Percentiles rank a stretch among this genome's conserved stretches.
These are phyloP conservation scores for Clohesyomyces aquaticus DNA, from an alignment of 495 filamentous ascomycete genomes.

Conservation along the genomic window DNA sequence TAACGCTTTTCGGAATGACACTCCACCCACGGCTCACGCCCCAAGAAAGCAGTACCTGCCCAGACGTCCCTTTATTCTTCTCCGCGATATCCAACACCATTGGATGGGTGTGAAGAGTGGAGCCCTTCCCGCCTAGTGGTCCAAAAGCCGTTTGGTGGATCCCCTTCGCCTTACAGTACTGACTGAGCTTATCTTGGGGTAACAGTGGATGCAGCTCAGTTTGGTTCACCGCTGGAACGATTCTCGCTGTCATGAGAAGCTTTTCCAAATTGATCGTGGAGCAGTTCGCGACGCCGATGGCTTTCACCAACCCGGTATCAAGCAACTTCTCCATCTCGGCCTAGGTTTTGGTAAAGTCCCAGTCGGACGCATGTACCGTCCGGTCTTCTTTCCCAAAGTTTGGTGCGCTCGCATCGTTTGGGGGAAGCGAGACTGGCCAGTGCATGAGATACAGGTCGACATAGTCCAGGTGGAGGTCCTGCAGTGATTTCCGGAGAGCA, in stretches of 20 bases:
- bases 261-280: conserved; percentile 15
- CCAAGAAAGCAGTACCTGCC: conserved; percentile 45
- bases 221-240: conserved; percentile 28
- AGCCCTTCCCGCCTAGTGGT: conserved; percentile 22
- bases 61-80: conserved; percentile 39
- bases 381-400: conserved; percentile 18
- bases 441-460: conserved; percentile 30
- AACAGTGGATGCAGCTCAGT: conserved; percentile 23
- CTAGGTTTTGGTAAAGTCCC: conserved; percentile 27
- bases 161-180: conserved; percentile 10
- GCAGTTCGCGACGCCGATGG: conserved; percentile 28
- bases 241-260: conserved; percentile 13
- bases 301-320: conserved; percentile 12
- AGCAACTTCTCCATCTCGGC: conserved; percentile 27
- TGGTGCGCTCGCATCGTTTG: conserved; percentile 5
- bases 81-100: conserved; percentile 42
- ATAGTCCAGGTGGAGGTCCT: conserved; percentile 19
- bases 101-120: conserved; percentile 17
- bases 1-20: conserved; percentile 46
- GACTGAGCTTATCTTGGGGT: conserved; percentile 20
- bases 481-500: background rate
- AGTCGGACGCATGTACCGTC: conserved; percentile 16
- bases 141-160: conserved; percentile 26
- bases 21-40: conserved; percentile 42
- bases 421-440: conserved; percentile 24